phyloP scores from a whole-genome alignment of 2,329 filamentous ascomycete species.

The Colletotrichum sp. region DNA sequence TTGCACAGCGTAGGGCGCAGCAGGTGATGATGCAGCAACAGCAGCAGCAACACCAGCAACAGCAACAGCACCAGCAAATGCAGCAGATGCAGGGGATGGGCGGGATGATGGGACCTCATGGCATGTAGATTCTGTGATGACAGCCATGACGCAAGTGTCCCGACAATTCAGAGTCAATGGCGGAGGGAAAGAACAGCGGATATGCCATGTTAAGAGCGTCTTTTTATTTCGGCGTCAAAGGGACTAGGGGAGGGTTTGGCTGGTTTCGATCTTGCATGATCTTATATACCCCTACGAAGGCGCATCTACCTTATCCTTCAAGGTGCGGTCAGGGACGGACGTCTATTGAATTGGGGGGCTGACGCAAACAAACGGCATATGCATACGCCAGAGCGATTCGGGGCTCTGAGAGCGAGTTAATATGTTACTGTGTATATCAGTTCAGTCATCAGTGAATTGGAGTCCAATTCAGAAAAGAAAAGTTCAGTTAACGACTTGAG shows the following conservation, averaged over 20 bases:
- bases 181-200: not conserved
- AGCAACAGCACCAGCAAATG: slow-evolving; percentile 30
- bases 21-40: slow-evolving; percentile 44
- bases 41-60: slow-evolving; percentile 32
- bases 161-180: not conserved
- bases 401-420: not conserved
- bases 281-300: slow-evolving; percentile 24
- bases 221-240: slow-evolving; percentile 12
- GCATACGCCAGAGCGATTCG: not conserved
- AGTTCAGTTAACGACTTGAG: not conserved
- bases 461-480: not conserved
- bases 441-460: not conserved
- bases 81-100: slow-evolving; percentile 56
- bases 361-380: slow-evolving; percentile 2
- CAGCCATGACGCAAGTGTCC: too few relatives aligned
- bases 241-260: not conserved
- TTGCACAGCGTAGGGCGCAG: slow-evolving; percentile 36
- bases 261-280: slow-evolving; percentile 17
- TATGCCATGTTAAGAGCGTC: not conserved
- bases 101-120: slow-evolving; percentile 58
- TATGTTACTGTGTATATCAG: slow-evolving; percentile 13
- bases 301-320: slow-evolving; percentile 15
- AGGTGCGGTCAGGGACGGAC: slow-evolving; percentile 18
- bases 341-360: not conserved
- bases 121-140: slow-evolving; percentile 40